These are phyloP conservation scores for Blumeria graminis DNA, from an alignment of 2,329 filamentous ascomycete species.

Conservation along the genomic window DNA sequence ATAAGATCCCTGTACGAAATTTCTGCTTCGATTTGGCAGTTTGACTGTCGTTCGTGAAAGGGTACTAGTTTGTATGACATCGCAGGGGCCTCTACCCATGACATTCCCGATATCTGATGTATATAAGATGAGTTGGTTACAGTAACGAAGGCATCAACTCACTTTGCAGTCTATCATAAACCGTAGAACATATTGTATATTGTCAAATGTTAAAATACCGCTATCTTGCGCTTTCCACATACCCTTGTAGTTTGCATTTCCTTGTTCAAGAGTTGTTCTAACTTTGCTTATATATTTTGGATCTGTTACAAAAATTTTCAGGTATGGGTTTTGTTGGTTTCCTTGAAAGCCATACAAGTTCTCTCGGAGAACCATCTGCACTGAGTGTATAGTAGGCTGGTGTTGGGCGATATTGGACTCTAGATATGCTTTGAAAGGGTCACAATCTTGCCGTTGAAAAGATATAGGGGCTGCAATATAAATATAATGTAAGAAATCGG, in stretches of 20 bases:
- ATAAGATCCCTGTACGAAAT: constrained; percentile 65
- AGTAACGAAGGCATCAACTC: constrained; percentile 5
- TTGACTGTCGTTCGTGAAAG: constrained; percentile 49
- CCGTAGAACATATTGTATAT: constrained; percentile 76
- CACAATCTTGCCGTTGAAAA: constrained; percentile 58
- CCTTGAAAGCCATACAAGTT: constrained; percentile 89
- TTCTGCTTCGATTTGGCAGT: constrained; percentile 85
- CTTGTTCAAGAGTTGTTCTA: constrained; percentile 48
- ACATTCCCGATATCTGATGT: constrained; percentile 65
- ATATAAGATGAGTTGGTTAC: constrained; percentile 2
- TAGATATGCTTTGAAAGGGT: constrained; percentile 54
- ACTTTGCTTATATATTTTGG: constrained; percentile 63
- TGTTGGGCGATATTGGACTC: constrained; percentile 56
- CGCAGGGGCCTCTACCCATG: constrained; percentile 74
- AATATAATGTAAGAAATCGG: constrained; percentile 86
- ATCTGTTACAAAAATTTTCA: constrained; percentile 83
- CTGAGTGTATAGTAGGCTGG: constrained; percentile 51
- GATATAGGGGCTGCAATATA: constrained; percentile 72
- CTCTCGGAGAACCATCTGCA: constrained; percentile 62
- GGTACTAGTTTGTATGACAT: constrained; percentile 48
- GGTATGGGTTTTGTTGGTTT: constrained; percentile 71
- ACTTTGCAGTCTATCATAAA: constrained; percentile 97
- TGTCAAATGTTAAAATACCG: constrained; percentile 80
- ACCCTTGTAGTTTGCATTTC: constrained; percentile 67
- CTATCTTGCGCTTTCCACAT: constrained; percentile 53